Evolutionary conservation across 2,329 filamentous ascomycete genomes (phyloP), one percentile per base, ranked within the genome.

Genomic region (Trichophyton schoenleinii): DNA sequence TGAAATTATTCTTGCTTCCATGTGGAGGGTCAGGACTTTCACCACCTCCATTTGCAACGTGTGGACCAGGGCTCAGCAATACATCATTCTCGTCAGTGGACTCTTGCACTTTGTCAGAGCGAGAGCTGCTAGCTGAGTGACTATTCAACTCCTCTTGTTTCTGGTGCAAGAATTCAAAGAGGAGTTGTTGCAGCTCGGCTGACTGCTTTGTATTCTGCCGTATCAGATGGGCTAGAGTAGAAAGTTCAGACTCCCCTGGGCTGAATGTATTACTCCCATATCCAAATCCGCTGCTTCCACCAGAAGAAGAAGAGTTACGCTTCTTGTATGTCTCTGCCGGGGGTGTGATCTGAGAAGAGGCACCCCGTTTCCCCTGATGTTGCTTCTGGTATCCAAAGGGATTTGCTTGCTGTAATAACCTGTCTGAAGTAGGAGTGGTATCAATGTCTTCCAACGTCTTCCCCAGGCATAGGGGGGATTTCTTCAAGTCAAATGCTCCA

Each of bases 1-100:
- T 59, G 44, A 63, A 62, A n/a, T 52, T n/a, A 38, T 42, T 44
- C 36, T 18, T 34, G 22, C 57, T 58, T 9, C 59, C 60, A 60
- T 58, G 62, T 9, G 65, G 65, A 11, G 62, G 62, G 18, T 64
- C 62, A 7, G 65, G 65, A 41, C 63, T 63, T 41, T 66, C 64
- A 18, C 65, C 65, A n/a, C 65, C 65, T 15, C 63, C 62, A 42
- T 41, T 64, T 20, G 64, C 62, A 38, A 65, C 58, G 31, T 59
- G 59, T 4, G 62, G 61, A 13, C 18, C 41, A 31, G 55, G 34
- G 22, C 13, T 25, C 7, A 58, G 9, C 55, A 58, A 3, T 34
- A 11, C 11, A 7, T 31, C 41, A 25, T 44, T 25, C 6, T 34
- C 31, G 3, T 55, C 52, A 13, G 31, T n/a, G 5, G 9, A 7